Conservation (phyloP, 495 filamentous ascomycete species). For the Pseudotulostoma volvatum region DNA sequence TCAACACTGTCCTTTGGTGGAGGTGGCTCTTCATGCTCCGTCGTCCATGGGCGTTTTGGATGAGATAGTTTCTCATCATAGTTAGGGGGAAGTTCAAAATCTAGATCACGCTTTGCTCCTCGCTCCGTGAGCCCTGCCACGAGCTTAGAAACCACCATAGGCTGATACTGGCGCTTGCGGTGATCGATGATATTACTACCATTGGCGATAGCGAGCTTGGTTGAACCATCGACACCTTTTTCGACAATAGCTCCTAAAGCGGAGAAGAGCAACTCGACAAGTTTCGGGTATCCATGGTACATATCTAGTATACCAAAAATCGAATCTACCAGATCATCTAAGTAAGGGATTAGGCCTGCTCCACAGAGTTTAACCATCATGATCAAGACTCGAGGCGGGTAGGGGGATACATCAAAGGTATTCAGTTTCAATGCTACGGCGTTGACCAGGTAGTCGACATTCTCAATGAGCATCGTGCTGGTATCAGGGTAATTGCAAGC, state of each 20-base stretch:
- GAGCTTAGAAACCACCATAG: conserved; percentile 21
- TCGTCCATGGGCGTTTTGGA: conserved; percentile 24
- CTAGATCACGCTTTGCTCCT: conserved; percentile 21
- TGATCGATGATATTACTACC: conserved; percentile 16
- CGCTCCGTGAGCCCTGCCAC: conserved; percentile 20
- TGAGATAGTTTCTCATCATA: conserved; percentile 18
- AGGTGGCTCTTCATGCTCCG: conserved; percentile 14
- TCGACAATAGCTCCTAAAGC: conserved; percentile 69
- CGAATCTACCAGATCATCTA: conserved; percentile 79
- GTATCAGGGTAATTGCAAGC: conserved; percentile 62
- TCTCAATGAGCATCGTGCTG: conserved; percentile 69
- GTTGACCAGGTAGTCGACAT: conserved; percentile 94
- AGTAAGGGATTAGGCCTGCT: conserved; percentile 61
- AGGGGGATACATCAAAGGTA: conserved; percentile 76
- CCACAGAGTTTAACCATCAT: conserved; percentile 93
- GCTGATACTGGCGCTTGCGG: conserved; percentile 23
- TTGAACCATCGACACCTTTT: conserved; percentile 52
- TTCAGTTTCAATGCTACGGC: conserved; percentile 79
- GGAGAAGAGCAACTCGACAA: conserved; percentile 73
- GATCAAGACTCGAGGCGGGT: conserved; percentile 73
- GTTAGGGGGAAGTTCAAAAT: conserved; percentile 14
- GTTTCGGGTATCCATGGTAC: conserved; percentile 80
- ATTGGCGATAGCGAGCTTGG: conserved; percentile 34
- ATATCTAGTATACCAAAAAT: conserved; percentile 83
- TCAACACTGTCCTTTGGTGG: conserved; percentile 15